Evolutionary conservation across 306 rosid species (phyloP), one percentile per base, ranked within the genome.

Genomic region (Pterocarpus macrocarpus): DNA sequence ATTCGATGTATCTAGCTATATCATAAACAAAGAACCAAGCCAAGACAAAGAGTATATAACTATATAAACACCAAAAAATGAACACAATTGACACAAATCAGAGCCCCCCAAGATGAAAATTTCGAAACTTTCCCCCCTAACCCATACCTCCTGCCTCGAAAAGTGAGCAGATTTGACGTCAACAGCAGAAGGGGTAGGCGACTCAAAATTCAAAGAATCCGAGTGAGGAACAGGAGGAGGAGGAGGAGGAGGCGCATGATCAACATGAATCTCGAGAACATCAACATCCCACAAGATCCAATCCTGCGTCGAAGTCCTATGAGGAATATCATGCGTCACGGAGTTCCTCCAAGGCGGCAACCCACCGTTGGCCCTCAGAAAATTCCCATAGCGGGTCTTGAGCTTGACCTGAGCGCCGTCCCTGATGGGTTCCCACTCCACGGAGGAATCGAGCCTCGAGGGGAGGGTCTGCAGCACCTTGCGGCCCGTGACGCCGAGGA

Each of bases 321-420:
- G 92, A 0, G 98, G 98, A 47, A 91, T 58, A 69, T 94, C 98
- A 69, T 91, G 97, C 1, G 98, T 94, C 32, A 94, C 92, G 5
- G 94, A 90, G 89, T 94, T 92, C 17, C 98, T 65, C 98, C 98
- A 94, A 5, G 97, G 97, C 0, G 98, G 98, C 30, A 92, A 15
- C 0, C 97, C 97, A 0, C 97, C 97, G 47, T 92, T 94, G 7
- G 97, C 98, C 11, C 98, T 77, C n/a, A 94, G 68, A 71, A 91
- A 94, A 43, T 94, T 75, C 0, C 94, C 98, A 35, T 87, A 91
- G 1, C 97, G 85, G 1, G 97, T 91, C 84, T 86, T 91, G 41
- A 92, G 84, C 90, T 82, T 89, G 64, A 87, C 88, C 62, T 68
- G 89, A 2, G 74, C 63, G 17, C 97, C 91, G 2, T 94, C 94